Evolutionary conservation across 1,284 basidiomycete genomes (phyloP), one percentile per base, ranked within the genome.

Genomic region (Microbotryum silenes-acaulis): DNA sequence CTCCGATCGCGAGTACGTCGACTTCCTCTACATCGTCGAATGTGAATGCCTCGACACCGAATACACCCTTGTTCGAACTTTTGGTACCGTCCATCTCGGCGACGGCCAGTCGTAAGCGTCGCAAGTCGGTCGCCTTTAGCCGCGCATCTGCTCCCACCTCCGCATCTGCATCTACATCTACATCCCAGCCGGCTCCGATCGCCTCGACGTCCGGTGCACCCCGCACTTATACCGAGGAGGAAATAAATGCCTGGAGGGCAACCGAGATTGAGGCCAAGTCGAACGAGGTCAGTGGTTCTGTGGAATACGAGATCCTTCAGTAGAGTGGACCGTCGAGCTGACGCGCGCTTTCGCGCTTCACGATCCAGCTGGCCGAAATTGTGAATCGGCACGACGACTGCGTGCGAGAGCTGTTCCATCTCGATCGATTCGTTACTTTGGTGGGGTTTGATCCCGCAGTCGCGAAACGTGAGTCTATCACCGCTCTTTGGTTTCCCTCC

Each of bases 391-490:
- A 70, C 53, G 67, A 70, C 51, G 60, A 63, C 25, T 57, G 89
- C 85, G 78, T 92, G 56, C 82, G 89, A 63, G 89, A 94, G 74
- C 79, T 83, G 60, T 93, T 91, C 75, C 90, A 93, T 71, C 79
- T 92, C 75, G 86, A 91, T 68, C 79, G 85, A 61, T 92, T 87
- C 71, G 80, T 83, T 4, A 84, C 81, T 27, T 79, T 92, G 76
- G 76, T 89, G 48, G 79, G 79, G 6, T 93, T 84, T 74, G 81
- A 91, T 74, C 89, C 89, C 2, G 76, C 79, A 73, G 88, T 78
- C 45, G 87, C 87, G 9, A 91, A 91, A 72, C 69, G 65, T 63
- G 31, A 49, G 59, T 49, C 25, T 33, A 6, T 6, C 12, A 14
- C 20, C 25, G 2, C 47, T 23, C 48, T 16, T 48, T 23, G 3